These are phyloP conservation scores for Lyophyllum semitale DNA, from an alignment of 768 basidiomycete species.

Conservation along the genomic window DNA sequence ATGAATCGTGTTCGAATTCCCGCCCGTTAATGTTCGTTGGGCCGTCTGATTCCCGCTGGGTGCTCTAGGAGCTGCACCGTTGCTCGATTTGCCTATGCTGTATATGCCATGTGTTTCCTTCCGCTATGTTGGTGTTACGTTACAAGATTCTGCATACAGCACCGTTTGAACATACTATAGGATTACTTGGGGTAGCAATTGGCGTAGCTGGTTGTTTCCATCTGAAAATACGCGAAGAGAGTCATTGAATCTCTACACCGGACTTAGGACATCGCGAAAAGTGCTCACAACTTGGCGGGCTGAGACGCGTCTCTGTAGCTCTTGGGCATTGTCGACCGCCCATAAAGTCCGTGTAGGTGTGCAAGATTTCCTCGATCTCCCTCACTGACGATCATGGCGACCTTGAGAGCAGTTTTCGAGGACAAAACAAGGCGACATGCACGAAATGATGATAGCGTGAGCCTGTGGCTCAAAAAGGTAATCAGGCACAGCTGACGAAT, in stretches of 20 bases:
- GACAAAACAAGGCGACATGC: conserved; percentile 6
- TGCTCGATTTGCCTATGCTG: neutral
- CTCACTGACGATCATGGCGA: conserved; percentile 2
- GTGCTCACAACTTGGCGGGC: conserved; percentile 1
- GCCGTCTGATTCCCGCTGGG: neutral
- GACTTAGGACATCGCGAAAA: neutral
- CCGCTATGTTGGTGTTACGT: neutral
- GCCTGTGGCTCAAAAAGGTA: conserved; percentile 17
- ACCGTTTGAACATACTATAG: neutral
- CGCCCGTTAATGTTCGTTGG: neutral
- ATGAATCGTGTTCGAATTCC: neutral
- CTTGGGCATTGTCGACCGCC: neutral
- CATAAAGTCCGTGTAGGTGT: neutral
- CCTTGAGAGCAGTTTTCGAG: conserved; percentile 6
- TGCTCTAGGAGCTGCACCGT: neutral
- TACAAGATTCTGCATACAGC: neutral
- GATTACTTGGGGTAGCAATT: neutral
- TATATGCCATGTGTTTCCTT: neutral
- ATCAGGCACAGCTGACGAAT: conserved; percentile 3
- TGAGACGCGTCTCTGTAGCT: conserved; percentile 13
- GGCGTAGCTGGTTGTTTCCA: conserved; percentile 1
- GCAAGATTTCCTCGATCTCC: neutral
- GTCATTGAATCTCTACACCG: neutral
- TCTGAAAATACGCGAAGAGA: neutral
- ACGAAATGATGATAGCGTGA: conserved; percentile 4